Evolutionary conservation across 2,329 filamentous ascomycete genomes (phyloP).

Genomic region (Penicillium sp.): DNA sequence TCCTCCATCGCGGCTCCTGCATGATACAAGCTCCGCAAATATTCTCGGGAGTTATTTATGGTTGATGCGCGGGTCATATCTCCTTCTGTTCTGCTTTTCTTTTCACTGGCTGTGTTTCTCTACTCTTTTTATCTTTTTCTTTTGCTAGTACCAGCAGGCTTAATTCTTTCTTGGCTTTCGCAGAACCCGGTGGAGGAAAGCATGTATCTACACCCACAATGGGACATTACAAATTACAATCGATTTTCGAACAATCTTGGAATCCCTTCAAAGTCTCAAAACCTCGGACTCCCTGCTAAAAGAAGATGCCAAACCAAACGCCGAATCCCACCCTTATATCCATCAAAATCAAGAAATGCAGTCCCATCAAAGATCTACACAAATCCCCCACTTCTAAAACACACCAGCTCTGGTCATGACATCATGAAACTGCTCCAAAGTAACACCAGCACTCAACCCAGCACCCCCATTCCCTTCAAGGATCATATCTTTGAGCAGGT

Average conservation of each 20-base stretch:
- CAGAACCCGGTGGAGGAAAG: conserved; percentile 14
- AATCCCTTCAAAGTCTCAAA: neutral
- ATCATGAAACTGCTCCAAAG: conserved; percentile 75
- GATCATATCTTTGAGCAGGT: conserved; percentile 88
- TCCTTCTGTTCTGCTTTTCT: conserved; percentile 19
- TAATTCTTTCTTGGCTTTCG: conserved; percentile 9
- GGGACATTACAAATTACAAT: conserved; percentile 10
- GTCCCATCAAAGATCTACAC: neutral
- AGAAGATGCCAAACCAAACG: neutral
- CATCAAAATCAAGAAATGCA: neutral
- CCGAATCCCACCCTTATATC: conserved; percentile 7
- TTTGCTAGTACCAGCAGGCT: conserved; percentile 10
- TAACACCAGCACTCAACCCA: conserved; percentile 69
- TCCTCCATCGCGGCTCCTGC: conserved; percentile 5
- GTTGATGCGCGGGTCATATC: conserved; percentile 30
- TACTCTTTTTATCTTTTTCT: conserved; percentile 13
- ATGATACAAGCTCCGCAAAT: conserved; percentile 4
- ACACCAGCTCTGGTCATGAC: conserved; percentile 84
- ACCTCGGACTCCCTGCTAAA: conserved; percentile 1
- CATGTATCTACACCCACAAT: conserved; percentile 25
- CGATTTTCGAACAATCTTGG: neutral
- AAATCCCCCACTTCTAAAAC: conserved; percentile 53
- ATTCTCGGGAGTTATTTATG: conserved; percentile 15
- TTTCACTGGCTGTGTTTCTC: conserved; percentile 14
- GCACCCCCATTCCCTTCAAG: conserved; percentile 85